Evolutionary conservation across 495 filamentous ascomycete species (phyloP).

Genomic region (Podospora pseudopauciseta): DNA sequence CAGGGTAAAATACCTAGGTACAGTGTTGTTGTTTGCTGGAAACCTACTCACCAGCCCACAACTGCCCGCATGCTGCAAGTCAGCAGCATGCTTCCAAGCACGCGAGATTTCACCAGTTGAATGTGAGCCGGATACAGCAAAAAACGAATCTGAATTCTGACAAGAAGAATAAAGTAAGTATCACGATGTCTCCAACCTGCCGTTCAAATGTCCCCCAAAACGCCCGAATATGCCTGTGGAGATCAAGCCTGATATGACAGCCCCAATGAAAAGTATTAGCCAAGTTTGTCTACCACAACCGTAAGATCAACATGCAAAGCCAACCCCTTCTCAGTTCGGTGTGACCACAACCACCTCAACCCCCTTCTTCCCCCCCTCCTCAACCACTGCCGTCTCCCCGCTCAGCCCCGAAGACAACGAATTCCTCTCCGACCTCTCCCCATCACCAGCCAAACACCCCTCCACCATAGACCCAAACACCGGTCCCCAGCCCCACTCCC

Average conservation of each 20-base stretch:
- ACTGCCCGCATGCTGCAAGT: background rate
- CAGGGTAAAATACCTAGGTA: too few species aligned
- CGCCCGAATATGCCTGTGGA: too few species aligned
- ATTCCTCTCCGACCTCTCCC: background rate
- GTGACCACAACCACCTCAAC: background rate
- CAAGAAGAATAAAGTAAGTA: background rate
- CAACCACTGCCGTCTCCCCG: background rate
- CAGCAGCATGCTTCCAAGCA: background rate
- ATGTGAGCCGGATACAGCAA: too few species aligned
- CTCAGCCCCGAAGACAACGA: background rate
- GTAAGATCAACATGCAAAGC: background rate
- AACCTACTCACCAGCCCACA: too few species aligned
- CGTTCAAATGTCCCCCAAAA: background rate
- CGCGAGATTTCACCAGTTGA: too few species aligned
- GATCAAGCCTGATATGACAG: background rate
- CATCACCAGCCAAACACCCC: background rate
- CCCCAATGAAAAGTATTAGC: background rate
- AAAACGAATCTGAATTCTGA: background rate
- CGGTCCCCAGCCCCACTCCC: background rate
- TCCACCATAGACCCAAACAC: background rate
- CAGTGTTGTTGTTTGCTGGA: background rate
- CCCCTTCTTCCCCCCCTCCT: background rate
- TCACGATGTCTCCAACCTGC: background rate
- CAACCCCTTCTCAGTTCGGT: background rate
- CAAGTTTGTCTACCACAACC: background rate